A percentile compares a stretch with the other conserved stretches of the same genome.
Evolutionary conservation across 352 stramenopile genomes (phyloP).

Genomic region (Aphanomyces invadans): DNA sequence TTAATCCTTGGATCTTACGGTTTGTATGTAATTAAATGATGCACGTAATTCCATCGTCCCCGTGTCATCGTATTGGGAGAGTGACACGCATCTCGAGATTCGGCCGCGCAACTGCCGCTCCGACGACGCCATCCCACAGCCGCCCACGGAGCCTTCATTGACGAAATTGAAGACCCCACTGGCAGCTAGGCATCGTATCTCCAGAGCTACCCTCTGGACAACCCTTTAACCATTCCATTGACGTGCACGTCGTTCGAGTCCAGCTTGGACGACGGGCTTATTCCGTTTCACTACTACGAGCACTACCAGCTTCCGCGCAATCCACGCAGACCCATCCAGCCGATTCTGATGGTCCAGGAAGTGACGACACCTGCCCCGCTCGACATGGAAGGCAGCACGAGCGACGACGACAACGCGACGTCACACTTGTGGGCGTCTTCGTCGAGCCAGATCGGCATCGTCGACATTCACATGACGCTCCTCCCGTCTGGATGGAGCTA

Average conservation of each 20-base stretch:
- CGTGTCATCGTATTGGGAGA: too few relatives aligned
- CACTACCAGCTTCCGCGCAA: neutral
- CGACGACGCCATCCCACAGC: neutral
- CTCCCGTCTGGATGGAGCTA: neutral
- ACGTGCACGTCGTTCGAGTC: neutral
- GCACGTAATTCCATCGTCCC: too few relatives aligned
- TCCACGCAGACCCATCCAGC: neutral
- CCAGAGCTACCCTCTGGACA: neutral
- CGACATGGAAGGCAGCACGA: neutral
- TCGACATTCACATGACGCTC: neutral
- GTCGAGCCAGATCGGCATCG: slow-evolving; percentile 4
- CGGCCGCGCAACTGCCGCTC: too few relatives aligned
- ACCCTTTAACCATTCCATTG: neutral
- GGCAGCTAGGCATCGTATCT: neutral
- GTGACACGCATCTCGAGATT: slow-evolving; percentile 8
- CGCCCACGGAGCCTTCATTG: neutral
- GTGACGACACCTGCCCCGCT: neutral
- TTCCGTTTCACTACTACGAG: neutral
- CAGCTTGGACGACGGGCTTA: neutral
- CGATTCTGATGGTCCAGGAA: neutral
- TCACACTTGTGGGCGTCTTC: neutral
- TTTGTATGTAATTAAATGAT: too few relatives aligned
- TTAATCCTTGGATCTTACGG: too few relatives aligned
- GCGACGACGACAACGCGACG: neutral
- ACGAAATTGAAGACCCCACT: slow-evolving; percentile 2